Evolutionary conservation across 2,329 filamentous ascomycete species (phyloP).

Genomic region (Fusarium brachygibbosum): DNA sequence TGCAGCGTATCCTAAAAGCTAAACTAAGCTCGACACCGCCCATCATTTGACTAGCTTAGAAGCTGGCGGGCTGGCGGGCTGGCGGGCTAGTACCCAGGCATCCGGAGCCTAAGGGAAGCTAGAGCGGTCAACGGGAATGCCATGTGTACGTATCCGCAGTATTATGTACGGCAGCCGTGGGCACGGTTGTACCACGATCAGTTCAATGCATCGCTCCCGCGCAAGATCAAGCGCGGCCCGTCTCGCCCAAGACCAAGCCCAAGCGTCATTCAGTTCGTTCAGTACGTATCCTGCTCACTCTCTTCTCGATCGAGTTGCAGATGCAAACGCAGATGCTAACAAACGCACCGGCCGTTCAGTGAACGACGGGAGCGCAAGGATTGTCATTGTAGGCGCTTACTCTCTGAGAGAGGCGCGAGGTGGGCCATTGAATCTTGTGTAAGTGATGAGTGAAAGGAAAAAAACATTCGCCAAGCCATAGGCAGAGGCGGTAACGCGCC

Average conservation of each 20-base stretch:
- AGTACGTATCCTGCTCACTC: conserved; percentile 31
- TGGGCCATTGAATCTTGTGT: conserved; percentile 37
- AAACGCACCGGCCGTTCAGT: conserved; percentile 33
- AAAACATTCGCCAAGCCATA: conserved; percentile 14
- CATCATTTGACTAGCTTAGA: conserved; percentile 42
- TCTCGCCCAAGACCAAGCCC: conserved; percentile 40
- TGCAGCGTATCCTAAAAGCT: conserved; percentile 39
- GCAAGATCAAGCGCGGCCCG: conserved; percentile 37
- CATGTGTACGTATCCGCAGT: conserved; percentile 35
- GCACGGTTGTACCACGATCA: conserved; percentile 38
- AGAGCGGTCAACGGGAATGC: conserved; percentile 49
- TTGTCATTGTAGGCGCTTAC: conserved; percentile 35
- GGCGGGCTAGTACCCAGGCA: conserved; percentile 45
- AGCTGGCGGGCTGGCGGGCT: conserved; percentile 44
- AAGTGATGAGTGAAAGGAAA: conserved; percentile 36
- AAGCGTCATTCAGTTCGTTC: conserved; percentile 33
- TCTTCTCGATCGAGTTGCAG: conserved; percentile 24
- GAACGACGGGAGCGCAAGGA: conserved; percentile 35
- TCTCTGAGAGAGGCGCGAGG: conserved; percentile 40
- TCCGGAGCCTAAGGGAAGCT: conserved; percentile 43
- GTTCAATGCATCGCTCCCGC: conserved; percentile 38
- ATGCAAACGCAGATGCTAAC: conserved; percentile 36
- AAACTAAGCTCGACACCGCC: conserved; percentile 48
- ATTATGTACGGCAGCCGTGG: conserved; percentile 31
- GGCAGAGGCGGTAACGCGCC: conserved; percentile 40